Base-by-base conservation (phyloP, 805 yeast species). In the Metschnikowia proteae region DNA sequence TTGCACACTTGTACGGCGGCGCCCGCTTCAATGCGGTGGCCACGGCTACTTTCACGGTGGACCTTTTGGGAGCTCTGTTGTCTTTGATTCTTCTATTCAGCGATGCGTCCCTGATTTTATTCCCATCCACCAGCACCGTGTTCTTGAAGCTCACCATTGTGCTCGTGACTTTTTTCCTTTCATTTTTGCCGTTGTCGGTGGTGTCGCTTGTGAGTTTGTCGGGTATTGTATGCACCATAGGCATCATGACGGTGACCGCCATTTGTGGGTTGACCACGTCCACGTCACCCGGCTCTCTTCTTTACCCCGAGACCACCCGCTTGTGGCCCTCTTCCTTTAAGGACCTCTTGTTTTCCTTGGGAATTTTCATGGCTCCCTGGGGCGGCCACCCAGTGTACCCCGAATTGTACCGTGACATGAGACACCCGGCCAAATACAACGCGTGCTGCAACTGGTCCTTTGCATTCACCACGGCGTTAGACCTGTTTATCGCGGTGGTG, bases 351-450 rank as follows among this genome's bases (percentile, higher is more conserved):
- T 64, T 81, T 32, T 76, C 85, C 1, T 69, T 82, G 43, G 88
- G 88, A 9, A 82, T 83, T 45, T 75, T 82, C 51, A 75, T 83
- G 75, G 85, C 91, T 3, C 91, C 92, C 1, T 87, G 86, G 73
- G 90, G 94, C 5, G 92, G 94, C 0, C 94, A 87, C 66, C 88
- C 94, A 4, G 79, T 87, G 26, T 87, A 86, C 59, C 94, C 94
- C 2, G 86, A 86, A 55, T 71, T 86, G 46, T 83, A 81, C 61
- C 75, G 82, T 32, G 95, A 86, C 63, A 83, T 86, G 86, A 74
- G 86, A 46, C 85, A 81, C 55, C 91, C 92, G 3, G 54, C 68
- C 27, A 82, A 84, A 58, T 86, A 79, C 61, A 55, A 62, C n/a
- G 60, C 62, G 23, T 75, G 84, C 49, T 71, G 84, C 45, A 72